Base-by-base conservation (phyloP, 164 flowering plant species). In the Berberis thunbergii region DNA sequence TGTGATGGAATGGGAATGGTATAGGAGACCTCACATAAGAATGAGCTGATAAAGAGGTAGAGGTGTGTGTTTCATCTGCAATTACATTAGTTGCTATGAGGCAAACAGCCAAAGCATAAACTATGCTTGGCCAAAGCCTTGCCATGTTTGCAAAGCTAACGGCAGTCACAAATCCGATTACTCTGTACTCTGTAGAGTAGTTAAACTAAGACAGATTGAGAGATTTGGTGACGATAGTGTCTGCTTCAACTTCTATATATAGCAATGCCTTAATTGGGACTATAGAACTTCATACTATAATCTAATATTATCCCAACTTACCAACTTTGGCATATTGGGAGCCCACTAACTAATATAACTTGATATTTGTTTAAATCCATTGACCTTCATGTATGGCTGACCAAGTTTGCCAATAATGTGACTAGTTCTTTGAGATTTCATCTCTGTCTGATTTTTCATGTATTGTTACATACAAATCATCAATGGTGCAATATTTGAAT, bases 21-120 rank as follows among this genome's bases (percentile, higher is more conserved):
- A 26, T 26, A 0, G 26, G 26, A 26, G 11, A 26, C 54, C 54
- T 10, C 11, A 12, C n/a, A 9, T 52, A 52, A 26, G 8, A 52
- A 26, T 26, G 26, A 26, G 26, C 26, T 26, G 26, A 26, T 26
- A 26, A 26, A 26, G 26, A 26, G 8, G 54, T 66, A 69, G 56
- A 69, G 53, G 41, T 40, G 49, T 62, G 56, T 3, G 62, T 57
- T 57, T 69, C 43, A 53, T 69, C 45, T 8, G 72, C 72, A n/a
- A 43, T 63, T 6, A 69, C 72, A 42, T 8, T 43, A n/a, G 67
- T 50, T 13, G 59, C 59, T 5, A 69, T 9, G 12, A 63, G 45
- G 57, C 57, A 69, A 41, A 63, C 63, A 43, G 49, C 72, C 66
- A 69, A 49, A 26, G 67, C 67, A 63, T 49, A 59, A 41, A 63